These are phyloP conservation scores for Acacia concinna DNA, from an alignment of 331 rosid species.

Conservation along the genomic window DNA sequence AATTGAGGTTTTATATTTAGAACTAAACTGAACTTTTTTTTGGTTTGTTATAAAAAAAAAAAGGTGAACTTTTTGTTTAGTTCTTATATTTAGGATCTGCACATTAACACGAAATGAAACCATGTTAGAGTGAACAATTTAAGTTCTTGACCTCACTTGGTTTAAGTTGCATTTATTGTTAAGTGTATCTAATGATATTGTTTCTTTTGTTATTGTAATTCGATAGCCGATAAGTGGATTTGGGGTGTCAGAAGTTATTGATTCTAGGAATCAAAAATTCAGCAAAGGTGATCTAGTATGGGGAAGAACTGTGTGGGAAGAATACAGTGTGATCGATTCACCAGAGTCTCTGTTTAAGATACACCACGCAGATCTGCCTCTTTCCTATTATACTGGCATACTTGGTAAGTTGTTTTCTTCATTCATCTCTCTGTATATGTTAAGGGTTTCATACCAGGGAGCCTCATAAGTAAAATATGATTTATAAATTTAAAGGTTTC, in stretches of 20 bases:
- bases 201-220: neutral
- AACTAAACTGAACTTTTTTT: no score
- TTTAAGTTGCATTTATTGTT: neutral
- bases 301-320: conserved; percentile 37
- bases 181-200: neutral
- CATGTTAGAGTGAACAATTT: neutral
- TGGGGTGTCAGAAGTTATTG: conserved; percentile 33
- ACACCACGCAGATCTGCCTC: conserved; percentile 30
- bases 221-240: conserved; percentile 30
- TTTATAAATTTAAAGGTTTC: no score
- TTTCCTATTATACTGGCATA: conserved; percentile 34
- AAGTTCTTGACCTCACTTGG: neutral
- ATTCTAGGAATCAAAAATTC: conserved; percentile 27
- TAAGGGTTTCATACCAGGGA: neutral
- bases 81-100: no score
- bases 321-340: conserved; percentile 11
- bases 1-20: no score
- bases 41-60: no score
- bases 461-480: neutral
- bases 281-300: conserved; percentile 32
- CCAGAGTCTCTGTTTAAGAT: conserved; percentile 19
- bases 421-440: neutral
- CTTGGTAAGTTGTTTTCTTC: conserved; percentile 24
- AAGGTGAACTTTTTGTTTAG: no score
- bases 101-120: neutral